Base-by-base conservation (phyloP, 495 filamentous ascomycete genomes). In the Penicillium egyptiacum region DNA sequence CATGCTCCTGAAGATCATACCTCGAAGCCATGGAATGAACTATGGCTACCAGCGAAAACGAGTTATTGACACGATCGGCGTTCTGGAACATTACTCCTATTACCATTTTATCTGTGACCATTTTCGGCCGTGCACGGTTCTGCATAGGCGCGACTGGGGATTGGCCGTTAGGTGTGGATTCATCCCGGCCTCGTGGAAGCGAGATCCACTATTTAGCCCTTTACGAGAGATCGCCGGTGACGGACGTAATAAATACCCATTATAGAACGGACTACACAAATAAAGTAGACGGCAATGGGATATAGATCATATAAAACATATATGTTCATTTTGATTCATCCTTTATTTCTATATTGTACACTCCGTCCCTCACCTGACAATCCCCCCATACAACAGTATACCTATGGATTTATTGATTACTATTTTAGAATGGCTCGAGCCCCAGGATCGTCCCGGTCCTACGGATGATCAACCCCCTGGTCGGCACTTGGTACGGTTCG, bases 151-250 rank as follows among this genome's bases (percentile, higher is more conserved):
- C 39, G 50, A 58, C 47, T 50, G 44, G 23, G 47, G 55, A 66
- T 68, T 68, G 65, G 66, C 57, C 60, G 60, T 61, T 66, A 43
- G 42, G 9, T 19, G 31, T 60, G 60, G 59, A 49, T 57, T 52
- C 44, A 28, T 62, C 60, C 59, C 60, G 57, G 49, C 60, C 63
- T 66, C 66, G 63, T 69, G 66, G 66, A 66, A 68, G 66, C 66
- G 66, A 69, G 54, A 43, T 58, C 66, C 65, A 68, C 65, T 53
- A 25, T 64, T 55, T 60, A 52, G 50, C 54, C 53, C 30, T 58
- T 60, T 62, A 46, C 47, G 48, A 35, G 57, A 55, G 65, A 68
- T 66, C 65, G 57, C 57, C 57, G 63, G 42, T 47, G 53, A 30
- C 23, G 33, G 25, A 51, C 8, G 47, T 48, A 26, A 20, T 26